These are phyloP conservation scores for Apostasia ramifera DNA, from an alignment of 106 monocot species.

Conservation along the genomic window DNA sequence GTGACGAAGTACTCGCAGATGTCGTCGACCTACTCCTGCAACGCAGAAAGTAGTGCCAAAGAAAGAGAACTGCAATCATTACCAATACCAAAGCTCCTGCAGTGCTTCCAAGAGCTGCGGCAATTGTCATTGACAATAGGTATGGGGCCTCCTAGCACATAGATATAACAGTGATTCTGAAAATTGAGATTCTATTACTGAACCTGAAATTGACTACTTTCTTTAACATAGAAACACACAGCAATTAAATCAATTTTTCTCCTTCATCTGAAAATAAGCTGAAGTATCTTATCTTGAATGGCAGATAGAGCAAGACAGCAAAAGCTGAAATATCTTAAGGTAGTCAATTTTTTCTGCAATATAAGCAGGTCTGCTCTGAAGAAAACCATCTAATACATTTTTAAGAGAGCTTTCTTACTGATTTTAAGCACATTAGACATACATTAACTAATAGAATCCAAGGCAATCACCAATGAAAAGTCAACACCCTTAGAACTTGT, in stretches of 20 bases:
- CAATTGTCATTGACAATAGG: conserved; percentile 70
- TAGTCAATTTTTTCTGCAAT: no score
- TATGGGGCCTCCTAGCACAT: conserved; percentile 24
- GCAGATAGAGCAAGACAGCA: no score
- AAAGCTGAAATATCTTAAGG: no score
- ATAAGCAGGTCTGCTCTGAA: no score
- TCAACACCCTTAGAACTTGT: no score
- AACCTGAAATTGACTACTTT: conserved; percentile 10
- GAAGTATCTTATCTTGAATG: background rate
- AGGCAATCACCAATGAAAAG: no score
- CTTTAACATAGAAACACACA: background rate
- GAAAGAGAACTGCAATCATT: conserved; percentile 21
- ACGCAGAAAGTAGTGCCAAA: conserved; percentile 18
- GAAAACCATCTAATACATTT: no score
- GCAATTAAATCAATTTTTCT: background rate
- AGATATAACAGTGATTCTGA: conserved; percentile 7
- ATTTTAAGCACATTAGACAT: no score
- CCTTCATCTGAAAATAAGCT: background rate
- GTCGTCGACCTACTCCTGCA: conserved; percentile 26
- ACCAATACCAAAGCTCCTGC: conserved; percentile 71
- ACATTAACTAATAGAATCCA: no score
- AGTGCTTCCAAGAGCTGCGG: conserved; percentile 62
- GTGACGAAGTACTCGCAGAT: conserved; percentile 69
- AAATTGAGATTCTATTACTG: conserved; percentile 24
- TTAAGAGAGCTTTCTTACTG: no score